A percentile compares a stretch with the other conserved stretches of the same genome.
phyloP scores from a whole-genome alignment of 176 grass and related monocot genomes.

The Echinochloa phyllopogon region DNA sequence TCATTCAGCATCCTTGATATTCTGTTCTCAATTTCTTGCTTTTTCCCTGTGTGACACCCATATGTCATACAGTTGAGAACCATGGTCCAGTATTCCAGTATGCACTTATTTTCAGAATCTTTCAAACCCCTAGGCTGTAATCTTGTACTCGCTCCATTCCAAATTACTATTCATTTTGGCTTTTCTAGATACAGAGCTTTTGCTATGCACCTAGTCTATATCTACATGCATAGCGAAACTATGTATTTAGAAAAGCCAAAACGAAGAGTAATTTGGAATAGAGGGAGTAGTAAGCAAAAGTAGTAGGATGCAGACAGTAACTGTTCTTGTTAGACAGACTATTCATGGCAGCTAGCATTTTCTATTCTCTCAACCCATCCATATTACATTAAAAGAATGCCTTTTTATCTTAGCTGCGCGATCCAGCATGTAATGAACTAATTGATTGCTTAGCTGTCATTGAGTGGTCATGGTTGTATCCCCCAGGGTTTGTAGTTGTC shows the following conservation, averaged over 20 bases:
- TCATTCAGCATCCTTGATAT: constrained; percentile 25
- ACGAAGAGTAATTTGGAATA: too few species aligned
- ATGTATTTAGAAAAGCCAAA: too few species aligned
- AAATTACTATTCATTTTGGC: too few species aligned
- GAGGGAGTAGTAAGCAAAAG: not conserved
- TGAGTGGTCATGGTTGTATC: constrained; percentile 12
- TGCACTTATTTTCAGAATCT: not conserved
- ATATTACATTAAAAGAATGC: not conserved
- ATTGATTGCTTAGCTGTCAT: not conserved
- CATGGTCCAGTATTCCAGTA: not conserved
- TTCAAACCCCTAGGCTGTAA: not conserved
- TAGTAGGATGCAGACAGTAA: not conserved
- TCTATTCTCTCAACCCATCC: constrained; percentile 21
- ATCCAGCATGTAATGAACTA: constrained; percentile 25
- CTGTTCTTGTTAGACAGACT: not conserved
- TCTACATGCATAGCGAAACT: too few species aligned
- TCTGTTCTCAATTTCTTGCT: not conserved
- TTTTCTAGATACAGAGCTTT: too few species aligned
- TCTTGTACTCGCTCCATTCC: not conserved
- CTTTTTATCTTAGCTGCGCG: not conserved
- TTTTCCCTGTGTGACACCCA: not conserved
- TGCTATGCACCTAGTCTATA: too few species aligned
- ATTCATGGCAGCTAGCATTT: not conserved
- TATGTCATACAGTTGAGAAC: not conserved
- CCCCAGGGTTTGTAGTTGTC: constrained; percentile 1